Evolutionary conservation across 805 yeast genomes (phyloP), one percentile per base, ranked within the genome.

Genomic region (Kodamaea laetipori): DNA sequence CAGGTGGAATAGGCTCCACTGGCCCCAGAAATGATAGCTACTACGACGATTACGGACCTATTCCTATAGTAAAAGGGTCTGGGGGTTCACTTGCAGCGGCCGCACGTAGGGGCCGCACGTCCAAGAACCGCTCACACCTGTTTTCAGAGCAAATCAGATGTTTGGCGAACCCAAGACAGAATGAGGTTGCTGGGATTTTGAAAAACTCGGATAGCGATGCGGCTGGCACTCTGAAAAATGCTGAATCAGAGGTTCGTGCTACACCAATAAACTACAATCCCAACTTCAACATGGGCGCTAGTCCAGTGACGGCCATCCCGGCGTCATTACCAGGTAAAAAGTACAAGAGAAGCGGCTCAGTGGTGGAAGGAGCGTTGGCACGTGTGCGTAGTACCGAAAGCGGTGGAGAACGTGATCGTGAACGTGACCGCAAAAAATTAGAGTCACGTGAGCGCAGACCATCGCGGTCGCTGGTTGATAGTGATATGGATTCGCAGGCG

Each of bases 401-500:
- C 27, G 48, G 40, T 16, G 45, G 34, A 10, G 34, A 21, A 21
- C 24, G 24, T 21, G 38, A 43, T 24, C 37, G 37, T 9, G 34
- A 17, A 6, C 13, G 32, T 30, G 34, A 17, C 17, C 11, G 18
- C 3, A 30, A 54, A 52, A 39, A 55, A 64, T 35, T 25, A 7
- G 30, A 37, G 19, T 9, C 23, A 6, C 32, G 28, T 17, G 69
- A 64, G 34, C 51, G 68, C 45, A 56, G 78, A 47, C 53, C 67
- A 21, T 57, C 74, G 38, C 50, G 61, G 47, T 50, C 69, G 5
- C 55, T 76, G 10, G 63, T 68, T 31, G 89, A 83, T 54, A 77
- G 81, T 47, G 92, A 85, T 51, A 76, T 74, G 15, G 84, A 78
- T 53, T 84, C 90, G 1, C 86, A 80, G 53, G 86, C 82, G 1